Conservation (phyloP, 768 basidiomycete genomes). For the Leccinum arenicola region DNA sequence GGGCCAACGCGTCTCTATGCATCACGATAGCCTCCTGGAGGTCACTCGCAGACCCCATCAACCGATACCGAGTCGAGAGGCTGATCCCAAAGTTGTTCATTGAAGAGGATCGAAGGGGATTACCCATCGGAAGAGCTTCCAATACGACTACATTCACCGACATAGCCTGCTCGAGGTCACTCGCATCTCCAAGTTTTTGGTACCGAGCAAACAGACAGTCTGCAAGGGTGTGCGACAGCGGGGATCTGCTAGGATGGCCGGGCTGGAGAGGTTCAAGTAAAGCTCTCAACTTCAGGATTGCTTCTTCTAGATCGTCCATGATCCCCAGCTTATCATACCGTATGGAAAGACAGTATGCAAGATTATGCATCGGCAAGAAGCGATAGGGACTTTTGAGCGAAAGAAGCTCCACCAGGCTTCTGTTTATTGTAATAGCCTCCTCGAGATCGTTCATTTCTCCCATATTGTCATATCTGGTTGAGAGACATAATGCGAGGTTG, state of each 20-base stretch:
- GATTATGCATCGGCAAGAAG: not conserved
- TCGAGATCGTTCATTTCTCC: not conserved
- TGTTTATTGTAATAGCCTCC: not conserved
- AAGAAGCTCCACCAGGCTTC: not conserved
- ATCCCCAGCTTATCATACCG: not conserved
- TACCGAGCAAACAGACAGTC: not conserved
- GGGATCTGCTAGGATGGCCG: not conserved
- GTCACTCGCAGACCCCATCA: constrained; percentile 1
- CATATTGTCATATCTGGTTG: not conserved
- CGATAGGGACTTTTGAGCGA: not conserved
- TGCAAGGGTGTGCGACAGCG: not conserved
- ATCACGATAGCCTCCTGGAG: constrained; percentile 21
- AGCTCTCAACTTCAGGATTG: not conserved
- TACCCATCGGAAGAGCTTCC: not conserved
- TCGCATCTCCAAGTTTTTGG: not conserved
- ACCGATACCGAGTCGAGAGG: constrained; percentile 5
- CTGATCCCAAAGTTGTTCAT: constrained; percentile 15
- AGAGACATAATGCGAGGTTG: not conserved
- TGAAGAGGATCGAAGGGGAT: constrained; percentile 6
- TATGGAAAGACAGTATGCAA: not conserved
- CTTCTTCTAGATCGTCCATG: not conserved
- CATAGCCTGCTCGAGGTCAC: not conserved
- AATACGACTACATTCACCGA: not conserved
- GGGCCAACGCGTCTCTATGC: not conserved
- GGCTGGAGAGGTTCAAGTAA: not conserved